Base-by-base conservation (phyloP, 768 basidiomycete species). In the Paxillus rubicundulus region DNA sequence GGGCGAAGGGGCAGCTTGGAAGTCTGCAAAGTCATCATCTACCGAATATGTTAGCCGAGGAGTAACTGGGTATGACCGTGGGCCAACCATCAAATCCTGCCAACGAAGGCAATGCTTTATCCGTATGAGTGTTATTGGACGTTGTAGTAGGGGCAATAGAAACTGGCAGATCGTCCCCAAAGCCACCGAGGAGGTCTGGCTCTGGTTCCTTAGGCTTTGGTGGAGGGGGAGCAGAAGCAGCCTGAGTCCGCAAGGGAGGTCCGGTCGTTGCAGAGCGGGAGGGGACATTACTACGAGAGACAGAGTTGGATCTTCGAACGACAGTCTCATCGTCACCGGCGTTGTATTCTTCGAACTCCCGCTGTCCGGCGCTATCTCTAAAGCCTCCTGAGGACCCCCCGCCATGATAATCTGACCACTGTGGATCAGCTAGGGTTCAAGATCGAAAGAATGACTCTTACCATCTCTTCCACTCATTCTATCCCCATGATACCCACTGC, bases 321-420 rank as follows among this genome's bases (percentile, higher is more conserved):
- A 60, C 69, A 37, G 65, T 70, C n/a, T 96, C 93, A 54, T 98
- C 95, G 53, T 92, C 92, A 2, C 96, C 96, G 12, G 96, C 97
- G 58, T 96, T 90, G 69, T 99, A 99, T 67, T 98, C 95, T 62
- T 98, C 95, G 58, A 84, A 98, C 21, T 81, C 80, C 50, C 76
- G 74, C 14, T 82, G 72, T 37, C 82, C 70, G 8, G 70, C 68
- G 30, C 70, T 74, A 55, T 92, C 89, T 46, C 80, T 75, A 71
- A 87, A 90, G 2, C 78, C 78, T 49, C 77, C 75, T 37, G 81
- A 77, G 40, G 77, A 74, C 4, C 79, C 74, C 39, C 65, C 65
- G 17, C 72, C 71, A 50, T 74, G 73, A 43, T 60, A 64, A 46
- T 74, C 73, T 75, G 39, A 46, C 53, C 52, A 60, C 38, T 57